Percentiles rank a stretch among this genome's conserved stretches.
These are phyloP conservation scores for Dissophora globulifera DNA, from an alignment of 192 early-diverging fungal species.

Conservation along the genomic window DNA sequence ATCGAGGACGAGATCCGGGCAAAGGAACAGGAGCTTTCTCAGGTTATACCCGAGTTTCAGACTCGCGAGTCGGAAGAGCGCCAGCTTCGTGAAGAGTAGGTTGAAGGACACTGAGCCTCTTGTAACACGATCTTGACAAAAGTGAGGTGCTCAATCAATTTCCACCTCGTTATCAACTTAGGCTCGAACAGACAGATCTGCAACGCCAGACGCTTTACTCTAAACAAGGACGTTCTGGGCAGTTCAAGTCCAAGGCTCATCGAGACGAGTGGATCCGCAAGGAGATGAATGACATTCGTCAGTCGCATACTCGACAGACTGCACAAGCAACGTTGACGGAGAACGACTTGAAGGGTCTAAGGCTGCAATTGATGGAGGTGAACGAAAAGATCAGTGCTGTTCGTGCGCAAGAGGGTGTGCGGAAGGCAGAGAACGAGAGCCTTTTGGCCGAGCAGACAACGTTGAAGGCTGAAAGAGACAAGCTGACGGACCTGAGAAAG, in stretches of 20 bases:
- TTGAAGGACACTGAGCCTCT: too few relatives aligned
- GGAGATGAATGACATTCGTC: slow-evolving; percentile 76
- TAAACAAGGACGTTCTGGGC: slow-evolving; percentile 86
- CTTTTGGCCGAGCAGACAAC: slow-evolving; percentile 8
- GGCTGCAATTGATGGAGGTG: slow-evolving; percentile 35
- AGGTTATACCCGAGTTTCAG: slow-evolving; percentile 74
- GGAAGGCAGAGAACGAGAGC: slow-evolving; percentile 12
- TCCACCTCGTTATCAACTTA: slow-evolving; percentile 46
- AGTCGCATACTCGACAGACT: slow-evolving; percentile 60
- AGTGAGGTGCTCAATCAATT: too few relatives aligned
- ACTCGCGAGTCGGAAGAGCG: slow-evolving; percentile 66
- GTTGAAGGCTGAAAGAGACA: slow-evolving; percentile 60
- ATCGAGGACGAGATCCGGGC: slow-evolving; percentile 67
- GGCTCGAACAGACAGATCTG: slow-evolving; percentile 70
- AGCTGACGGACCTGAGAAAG: slow-evolving; percentile 77
- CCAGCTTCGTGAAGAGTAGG: slow-evolving; percentile 72
- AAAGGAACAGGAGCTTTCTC: slow-evolving; percentile 73
- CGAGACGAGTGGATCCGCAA: slow-evolving; percentile 81
- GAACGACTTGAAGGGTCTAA: slow-evolving; percentile 44
- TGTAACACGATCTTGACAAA: too few relatives aligned
- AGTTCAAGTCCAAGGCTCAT: slow-evolving; percentile 76
- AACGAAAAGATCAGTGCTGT: slow-evolving; percentile 20
- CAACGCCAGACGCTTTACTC: slow-evolving; percentile 82
- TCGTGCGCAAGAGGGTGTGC: slow-evolving; percentile 18
- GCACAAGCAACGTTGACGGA: slow-evolving; percentile 62